Base-by-base conservation (phyloP, 73 alveolate genomes). In the Paraurostyla sp. region DNA sequence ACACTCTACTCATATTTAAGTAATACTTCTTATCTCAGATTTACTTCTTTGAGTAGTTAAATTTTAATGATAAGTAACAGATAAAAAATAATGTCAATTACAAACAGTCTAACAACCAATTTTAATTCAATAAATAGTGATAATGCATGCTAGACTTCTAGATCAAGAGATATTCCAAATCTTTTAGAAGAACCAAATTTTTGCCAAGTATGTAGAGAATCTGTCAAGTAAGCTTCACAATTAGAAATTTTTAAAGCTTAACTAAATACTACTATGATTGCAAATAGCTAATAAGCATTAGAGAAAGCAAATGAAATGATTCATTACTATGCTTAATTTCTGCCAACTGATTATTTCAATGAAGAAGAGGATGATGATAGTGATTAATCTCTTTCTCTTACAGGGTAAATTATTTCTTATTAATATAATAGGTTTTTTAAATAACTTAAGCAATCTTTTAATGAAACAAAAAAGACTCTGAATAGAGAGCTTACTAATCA, bases 301-400 rank as follows among this genome's bases (percentile, higher is more conserved):
- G 78, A 60, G 9, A 60, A 60, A 60, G 78, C 78, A 3, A 60
- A 60, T 60, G 78, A 60, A 27, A 60, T 60, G 78, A 60, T 60
- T 45, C 6, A 45, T 9, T 60, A 29, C 25, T 60, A 60, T 60
- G 45, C 78, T 30, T 60, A 60, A 27, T 60, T 29, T 33, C 25
- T 60, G 25, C 78, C 78, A 2, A 13, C 32, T 3, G 78, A 60
- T 27, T 60, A 30, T 60, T 60, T 60, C 23, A 50, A 25, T 4
- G 78, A 60, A 4, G 78, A 60, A 60, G 78, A 60, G 6, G 45
- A 30, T 9, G 78, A 60, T 23, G 22, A 60, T 6, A 9, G 3
- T 2, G 22, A 45, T 3, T 45, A 60, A 2, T 60, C 22, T 29
- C 25, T 60, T 4, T 29, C 78, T 9, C 32, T 60, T 3, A 60